phyloP scores from a whole-genome alignment of 306 rosid species.

The Vicia villosa region DNA sequence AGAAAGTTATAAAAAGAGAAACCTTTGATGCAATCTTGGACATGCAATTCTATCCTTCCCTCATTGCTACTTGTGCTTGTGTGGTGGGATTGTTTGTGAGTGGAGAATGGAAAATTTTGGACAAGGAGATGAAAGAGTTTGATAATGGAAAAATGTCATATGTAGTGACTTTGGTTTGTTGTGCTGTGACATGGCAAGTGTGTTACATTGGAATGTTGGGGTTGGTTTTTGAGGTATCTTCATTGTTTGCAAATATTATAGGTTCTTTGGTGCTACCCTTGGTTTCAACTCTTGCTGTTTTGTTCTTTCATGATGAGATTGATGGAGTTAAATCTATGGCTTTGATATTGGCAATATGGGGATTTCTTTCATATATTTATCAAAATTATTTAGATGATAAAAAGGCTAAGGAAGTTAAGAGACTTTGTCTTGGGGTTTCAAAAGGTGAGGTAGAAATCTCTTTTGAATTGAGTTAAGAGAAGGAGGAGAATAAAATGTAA shows the following conservation, averaged over 20 bases:
- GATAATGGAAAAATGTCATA: conserved; percentile 54
- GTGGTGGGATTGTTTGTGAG: conserved; percentile 62
- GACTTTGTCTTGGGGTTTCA: conserved; percentile 25
- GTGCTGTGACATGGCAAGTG: conserved; percentile 62
- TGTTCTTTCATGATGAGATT: conserved; percentile 56
- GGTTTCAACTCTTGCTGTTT: conserved; percentile 51
- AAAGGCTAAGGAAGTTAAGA: conserved; percentile 37
- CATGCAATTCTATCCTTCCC: conserved; percentile 54
- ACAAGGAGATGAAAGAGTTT: conserved; percentile 49
- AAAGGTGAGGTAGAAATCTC: conserved; percentile 17
- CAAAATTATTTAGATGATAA: conserved; percentile 55
- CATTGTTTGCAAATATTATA: conserved; percentile 57
- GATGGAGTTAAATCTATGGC: conserved; percentile 55
- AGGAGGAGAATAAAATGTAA: neutral
- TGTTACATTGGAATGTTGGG: conserved; percentile 57
- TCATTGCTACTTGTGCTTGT: conserved; percentile 48
- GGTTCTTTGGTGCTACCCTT: conserved; percentile 52
- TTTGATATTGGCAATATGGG: conserved; percentile 63
- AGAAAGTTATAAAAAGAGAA: conserved; percentile 52
- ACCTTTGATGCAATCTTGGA: conserved; percentile 51
- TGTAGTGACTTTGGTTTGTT: conserved; percentile 53
- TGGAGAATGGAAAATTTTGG: conserved; percentile 60
- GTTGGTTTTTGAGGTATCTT: conserved; percentile 65
- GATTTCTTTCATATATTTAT: conserved; percentile 59
- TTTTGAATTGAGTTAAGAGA: conserved; percentile 6